Conservation (phyloP, 768 basidiomycete species). For the Lactifluus subvellereus region DNA sequence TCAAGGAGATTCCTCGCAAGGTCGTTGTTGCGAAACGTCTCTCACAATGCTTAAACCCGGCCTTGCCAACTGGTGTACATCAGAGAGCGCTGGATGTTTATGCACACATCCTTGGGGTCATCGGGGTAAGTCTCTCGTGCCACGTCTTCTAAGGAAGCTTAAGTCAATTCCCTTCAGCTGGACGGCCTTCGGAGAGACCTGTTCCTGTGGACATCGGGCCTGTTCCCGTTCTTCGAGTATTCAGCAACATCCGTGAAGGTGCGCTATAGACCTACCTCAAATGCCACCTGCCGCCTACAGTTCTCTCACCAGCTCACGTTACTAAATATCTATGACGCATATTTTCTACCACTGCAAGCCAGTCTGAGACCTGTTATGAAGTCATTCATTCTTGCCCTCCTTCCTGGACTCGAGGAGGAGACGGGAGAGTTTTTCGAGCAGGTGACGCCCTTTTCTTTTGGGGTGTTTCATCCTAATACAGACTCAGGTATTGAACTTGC, state of each 20-base stretch:
- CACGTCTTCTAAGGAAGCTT: not conserved
- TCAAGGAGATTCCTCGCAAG: slow-evolving; percentile 94
- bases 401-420: slow-evolving; percentile 96
- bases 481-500: slow-evolving; percentile 63
- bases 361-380: slow-evolving; percentile 87
- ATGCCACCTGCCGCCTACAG: slow-evolving; percentile 4
- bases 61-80: slow-evolving; percentile 92
- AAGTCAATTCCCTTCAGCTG: slow-evolving; percentile 40
- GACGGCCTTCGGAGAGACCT: slow-evolving; percentile 86
- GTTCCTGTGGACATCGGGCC: slow-evolving; percentile 87
- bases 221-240: slow-evolving; percentile 99
- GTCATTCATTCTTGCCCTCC: slow-evolving; percentile 85
- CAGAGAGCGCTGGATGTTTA: slow-evolving; percentile 96
- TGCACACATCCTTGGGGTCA: slow-evolving; percentile 80
- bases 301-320: slow-evolving; percentile 58
- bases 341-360: slow-evolving; percentile 82
- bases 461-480: not conserved
- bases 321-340: slow-evolving; percentile 85
- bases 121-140: slow-evolving; percentile 61
- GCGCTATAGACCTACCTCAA: slow-evolving; percentile 17
- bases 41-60: slow-evolving; percentile 96
- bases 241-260: slow-evolving; percentile 99
- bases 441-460: slow-evolving; percentile 32
- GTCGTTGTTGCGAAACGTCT: slow-evolving; percentile 91
- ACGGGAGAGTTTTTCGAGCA: slow-evolving; percentile 97